Percentiles rank a stretch among this genome's conserved stretches.
Conservation (phyloP, 2,329 filamentous ascomycete species). For the Trichoderma sp. region DNA sequence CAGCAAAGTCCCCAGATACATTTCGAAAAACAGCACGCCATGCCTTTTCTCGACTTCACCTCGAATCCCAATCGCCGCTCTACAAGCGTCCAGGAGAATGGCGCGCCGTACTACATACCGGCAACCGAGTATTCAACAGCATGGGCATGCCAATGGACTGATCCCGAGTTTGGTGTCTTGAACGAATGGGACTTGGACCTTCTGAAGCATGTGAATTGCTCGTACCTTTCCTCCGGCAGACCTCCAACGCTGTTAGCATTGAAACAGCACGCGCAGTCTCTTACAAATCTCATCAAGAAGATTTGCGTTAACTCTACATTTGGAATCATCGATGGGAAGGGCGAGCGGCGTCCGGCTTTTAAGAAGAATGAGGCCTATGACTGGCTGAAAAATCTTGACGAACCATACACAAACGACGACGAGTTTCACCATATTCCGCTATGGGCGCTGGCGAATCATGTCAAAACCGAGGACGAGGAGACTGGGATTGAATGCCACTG, state of each 20-base stretch:
- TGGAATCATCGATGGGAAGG: constrained; percentile 24
- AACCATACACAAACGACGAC: constrained; percentile 52
- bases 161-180: constrained; percentile 29
- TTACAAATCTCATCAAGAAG: constrained; percentile 53
- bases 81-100: not conserved
- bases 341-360: constrained; percentile 38
- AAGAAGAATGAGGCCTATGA: constrained; percentile 54
- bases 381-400: constrained; percentile 55
- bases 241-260: constrained; percentile 58
- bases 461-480: constrained; percentile 45
- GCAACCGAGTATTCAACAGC: constrained; percentile 32
- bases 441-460: constrained; percentile 47
- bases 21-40: not conserved
- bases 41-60: not conserved
- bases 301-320: constrained; percentile 43
- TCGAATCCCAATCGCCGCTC: not conserved
- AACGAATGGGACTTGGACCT: constrained; percentile 28
- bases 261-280: constrained; percentile 62
- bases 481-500: constrained; percentile 48
- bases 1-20: not conserved
- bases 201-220: constrained; percentile 54
- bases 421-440: constrained; percentile 50
- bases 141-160: constrained; percentile 30
- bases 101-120: constrained; percentile 23
- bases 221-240: constrained; percentile 56